phyloP scores from a whole-genome alignment of 441 rosid genomes.

The Brassica hybrid region DNA sequence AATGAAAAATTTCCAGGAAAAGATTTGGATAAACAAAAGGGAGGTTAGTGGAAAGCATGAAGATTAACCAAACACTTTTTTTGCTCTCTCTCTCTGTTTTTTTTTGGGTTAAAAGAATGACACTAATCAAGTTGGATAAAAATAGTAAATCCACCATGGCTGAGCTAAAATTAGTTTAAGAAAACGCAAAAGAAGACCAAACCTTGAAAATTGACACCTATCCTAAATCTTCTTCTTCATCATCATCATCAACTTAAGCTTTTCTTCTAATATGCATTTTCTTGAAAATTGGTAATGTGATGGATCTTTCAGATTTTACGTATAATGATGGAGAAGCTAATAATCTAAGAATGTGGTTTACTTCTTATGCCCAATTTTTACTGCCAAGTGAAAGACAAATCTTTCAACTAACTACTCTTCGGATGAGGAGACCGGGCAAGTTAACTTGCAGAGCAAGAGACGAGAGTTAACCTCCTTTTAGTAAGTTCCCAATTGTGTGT shows the following conservation, averaged over 20 bases:
- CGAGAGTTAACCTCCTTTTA: not conserved
- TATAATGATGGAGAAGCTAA: conserved; percentile 2
- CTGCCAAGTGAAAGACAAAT: conserved; percentile 13
- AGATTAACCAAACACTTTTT: conserved; percentile 19
- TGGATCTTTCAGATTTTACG: not conserved
- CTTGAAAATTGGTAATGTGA: conserved; percentile 1
- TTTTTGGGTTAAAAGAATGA: not conserved
- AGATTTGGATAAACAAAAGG: conserved; percentile 17
- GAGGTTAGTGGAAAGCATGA: conserved; percentile 37
- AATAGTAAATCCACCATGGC: too few relatives aligned
- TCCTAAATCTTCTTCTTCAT: not conserved
- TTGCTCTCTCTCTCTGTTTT: not conserved
- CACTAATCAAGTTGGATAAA: conserved; percentile 25
- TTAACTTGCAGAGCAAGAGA: not conserved
- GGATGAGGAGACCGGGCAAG: not conserved
- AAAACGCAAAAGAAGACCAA: conserved; percentile 1
- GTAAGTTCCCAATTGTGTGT: not conserved
- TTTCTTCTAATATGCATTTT: not conserved
- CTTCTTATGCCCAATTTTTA: not conserved
- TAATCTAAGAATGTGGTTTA: not conserved
- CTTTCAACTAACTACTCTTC: not conserved
- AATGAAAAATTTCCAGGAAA: conserved; percentile 6
- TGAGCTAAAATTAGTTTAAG: conserved; percentile 37
- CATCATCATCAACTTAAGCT: not conserved
- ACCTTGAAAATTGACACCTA: not conserved